These are phyloP conservation scores for Septoria linicola DNA, from an alignment of 2,329 filamentous ascomycete genomes.

Conservation along the genomic window DNA sequence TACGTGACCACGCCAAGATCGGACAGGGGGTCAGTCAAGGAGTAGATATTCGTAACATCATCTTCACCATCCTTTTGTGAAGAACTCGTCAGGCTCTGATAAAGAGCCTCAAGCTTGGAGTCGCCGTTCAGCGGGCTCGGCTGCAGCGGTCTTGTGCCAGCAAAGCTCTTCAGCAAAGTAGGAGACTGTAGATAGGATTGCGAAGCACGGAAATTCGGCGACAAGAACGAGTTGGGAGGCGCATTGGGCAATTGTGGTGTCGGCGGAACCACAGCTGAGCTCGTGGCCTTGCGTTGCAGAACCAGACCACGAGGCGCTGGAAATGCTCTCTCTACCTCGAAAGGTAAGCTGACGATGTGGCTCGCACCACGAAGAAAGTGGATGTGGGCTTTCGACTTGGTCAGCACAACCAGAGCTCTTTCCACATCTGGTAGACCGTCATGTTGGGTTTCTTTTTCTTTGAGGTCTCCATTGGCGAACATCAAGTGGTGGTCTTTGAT, in stretches of 20 bases:
- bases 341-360: slow-evolving; percentile 89
- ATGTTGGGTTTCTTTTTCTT: background rate
- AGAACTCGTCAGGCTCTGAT: slow-evolving; percentile 28
- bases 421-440: slow-evolving; percentile 4
- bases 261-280: slow-evolving; percentile 42
- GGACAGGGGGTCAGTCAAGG: slow-evolving; percentile 78
- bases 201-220: slow-evolving; percentile 56
- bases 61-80: slow-evolving; percentile 30
- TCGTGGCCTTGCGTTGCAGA: slow-evolving; percentile 73
- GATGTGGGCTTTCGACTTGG: slow-evolving; percentile 89
- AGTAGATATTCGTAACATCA: slow-evolving; percentile 74
- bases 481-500: too few relatives aligned
- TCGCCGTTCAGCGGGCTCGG: slow-evolving; percentile 31
- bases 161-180: slow-evolving; percentile 31
- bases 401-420: slow-evolving; percentile 77
- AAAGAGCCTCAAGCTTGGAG: slow-evolving; percentile 31
- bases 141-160: slow-evolving; percentile 21
- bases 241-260: slow-evolving; percentile 52
- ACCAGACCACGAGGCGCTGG: slow-evolving; percentile 80
- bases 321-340: slow-evolving; percentile 86
- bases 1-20: slow-evolving; percentile 73
- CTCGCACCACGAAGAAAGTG: slow-evolving; percentile 86
- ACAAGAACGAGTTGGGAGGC: slow-evolving; percentile 81
- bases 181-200: slow-evolving; percentile 40
- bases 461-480: background rate